Percentiles rank a stretch among this genome's conserved stretches.
Conservation (phyloP, 2,329 filamentous ascomycete species). For the Lomentospora prolificans region DNA sequence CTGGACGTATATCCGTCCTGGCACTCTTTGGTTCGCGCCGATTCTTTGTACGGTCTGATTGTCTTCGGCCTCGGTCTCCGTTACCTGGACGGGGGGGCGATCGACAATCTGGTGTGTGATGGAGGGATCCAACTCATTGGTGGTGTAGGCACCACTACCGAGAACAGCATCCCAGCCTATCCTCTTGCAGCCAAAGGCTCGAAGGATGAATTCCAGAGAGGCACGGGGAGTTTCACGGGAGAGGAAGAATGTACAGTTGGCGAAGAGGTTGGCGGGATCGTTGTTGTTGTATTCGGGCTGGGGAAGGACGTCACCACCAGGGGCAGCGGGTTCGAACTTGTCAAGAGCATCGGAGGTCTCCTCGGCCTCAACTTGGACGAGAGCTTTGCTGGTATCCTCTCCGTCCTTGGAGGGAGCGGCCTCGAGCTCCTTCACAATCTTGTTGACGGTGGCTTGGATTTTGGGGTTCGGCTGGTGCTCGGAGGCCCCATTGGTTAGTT, state of each 20-base stretch:
- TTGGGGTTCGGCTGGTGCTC: slow-evolving; percentile 48
- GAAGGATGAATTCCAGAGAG: slow-evolving; percentile 83
- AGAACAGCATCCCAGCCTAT: slow-evolving; percentile 90
- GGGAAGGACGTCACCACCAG: slow-evolving; percentile 74
- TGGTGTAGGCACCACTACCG: slow-evolving; percentile 86
- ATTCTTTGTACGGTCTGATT: slow-evolving; percentile 53
- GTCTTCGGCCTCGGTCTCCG: slow-evolving; percentile 42
- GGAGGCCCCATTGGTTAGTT: slow-evolving; percentile 38
- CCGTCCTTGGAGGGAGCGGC: slow-evolving; percentile 35
- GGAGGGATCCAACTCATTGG: slow-evolving; percentile 72
- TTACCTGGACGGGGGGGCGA: slow-evolving; percentile 63
- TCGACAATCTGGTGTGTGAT: slow-evolving; percentile 98
- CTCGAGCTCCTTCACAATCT: slow-evolving; percentile 59
- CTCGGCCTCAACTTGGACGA: slow-evolving; percentile 20
- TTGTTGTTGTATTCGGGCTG: slow-evolving; percentile 63
- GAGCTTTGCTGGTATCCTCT: slow-evolving; percentile 20
- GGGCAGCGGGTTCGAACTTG: slow-evolving; percentile 78
- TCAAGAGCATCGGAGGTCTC: slow-evolving; percentile 60
- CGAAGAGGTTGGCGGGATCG: slow-evolving; percentile 68
- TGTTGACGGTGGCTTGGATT: slow-evolving; percentile 57
- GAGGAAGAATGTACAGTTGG: slow-evolving; percentile 82
- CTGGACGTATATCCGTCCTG: slow-evolving; percentile 88
- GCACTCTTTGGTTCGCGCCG: slow-evolving; percentile 60
- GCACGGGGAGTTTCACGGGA: slow-evolving; percentile 88
- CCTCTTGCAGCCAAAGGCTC: slow-evolving; percentile 89